Evolutionary conservation across 345 rosid genomes (phyloP).

Genomic region (Anastatica hierochuntica): DNA sequence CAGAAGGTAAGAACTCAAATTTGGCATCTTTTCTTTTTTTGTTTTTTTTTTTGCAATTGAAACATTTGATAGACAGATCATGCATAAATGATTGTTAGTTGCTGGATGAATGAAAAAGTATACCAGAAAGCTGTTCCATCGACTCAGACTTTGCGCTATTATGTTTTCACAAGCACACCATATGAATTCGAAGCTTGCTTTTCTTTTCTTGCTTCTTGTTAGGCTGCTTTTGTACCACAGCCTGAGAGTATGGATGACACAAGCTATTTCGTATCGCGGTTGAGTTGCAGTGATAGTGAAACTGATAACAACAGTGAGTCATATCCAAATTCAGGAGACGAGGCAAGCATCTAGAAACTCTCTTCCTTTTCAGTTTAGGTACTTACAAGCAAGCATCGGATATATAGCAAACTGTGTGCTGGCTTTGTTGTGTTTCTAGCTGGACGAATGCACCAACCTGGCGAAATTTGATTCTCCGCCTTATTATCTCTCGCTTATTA

Average conservation of each 20-base stretch:
- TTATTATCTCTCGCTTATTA: slow-evolving; percentile 48
- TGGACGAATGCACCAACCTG: slow-evolving; percentile 58
- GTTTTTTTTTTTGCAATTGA: not conserved
- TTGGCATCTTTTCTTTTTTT: not conserved
- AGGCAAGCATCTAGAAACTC: slow-evolving; percentile 33
- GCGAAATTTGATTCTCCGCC: slow-evolving; percentile 46
- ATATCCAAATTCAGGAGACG: slow-evolving; percentile 38
- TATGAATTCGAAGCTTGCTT: not conserved
- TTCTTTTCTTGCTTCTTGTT: not conserved
- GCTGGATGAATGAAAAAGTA: not conserved
- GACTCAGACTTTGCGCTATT: not conserved
- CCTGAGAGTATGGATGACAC: slow-evolving; percentile 64
- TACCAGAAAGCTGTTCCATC: not conserved
- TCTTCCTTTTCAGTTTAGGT: not conserved
- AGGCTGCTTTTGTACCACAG: slow-evolving; percentile 76
- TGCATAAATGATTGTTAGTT: no score
- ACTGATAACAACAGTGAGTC: slow-evolving; percentile 23
- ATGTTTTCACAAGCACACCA: not conserved
- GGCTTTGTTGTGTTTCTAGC: slow-evolving; percentile 22
- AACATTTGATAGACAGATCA: not conserved
- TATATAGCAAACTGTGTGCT: not conserved
- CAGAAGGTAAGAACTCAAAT: slow-evolving; percentile 40
- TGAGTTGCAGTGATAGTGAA: slow-evolving; percentile 34
- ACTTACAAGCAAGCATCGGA: not conserved
- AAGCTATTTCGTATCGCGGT: slow-evolving; percentile 66